Conservation (phyloP, 371 early-diverging fungal genomes). For the Lichtheimia hyalospora region DNA sequence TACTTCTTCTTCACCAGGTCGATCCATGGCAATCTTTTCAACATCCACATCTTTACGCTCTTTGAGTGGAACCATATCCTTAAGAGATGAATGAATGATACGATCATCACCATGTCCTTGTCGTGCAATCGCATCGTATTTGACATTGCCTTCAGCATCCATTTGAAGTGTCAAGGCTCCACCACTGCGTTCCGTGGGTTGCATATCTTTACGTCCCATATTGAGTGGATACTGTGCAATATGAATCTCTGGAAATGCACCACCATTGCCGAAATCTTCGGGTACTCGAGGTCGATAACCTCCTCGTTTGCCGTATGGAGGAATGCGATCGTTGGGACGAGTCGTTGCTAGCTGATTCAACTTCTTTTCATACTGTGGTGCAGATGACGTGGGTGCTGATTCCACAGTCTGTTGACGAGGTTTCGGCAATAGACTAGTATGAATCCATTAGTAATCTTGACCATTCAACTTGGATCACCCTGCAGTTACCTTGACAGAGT, state of each 20-base stretch:
- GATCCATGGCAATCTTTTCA: constrained; percentile 63
- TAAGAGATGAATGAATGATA: constrained; percentile 80
- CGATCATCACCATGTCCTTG: constrained; percentile 76
- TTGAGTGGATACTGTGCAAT: constrained; percentile 90
- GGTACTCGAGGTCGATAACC: constrained; percentile 79
- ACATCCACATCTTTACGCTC: constrained; percentile 77
- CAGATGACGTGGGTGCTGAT: constrained; percentile 19
- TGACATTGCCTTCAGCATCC: constrained; percentile 87
- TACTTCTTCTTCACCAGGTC: constrained; percentile 82
- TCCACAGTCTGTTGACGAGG: constrained; percentile 34
- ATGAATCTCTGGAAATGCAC: constrained; percentile 94
- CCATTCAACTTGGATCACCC: not conserved
- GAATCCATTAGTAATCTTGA: not conserved
- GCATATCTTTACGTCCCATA: constrained; percentile 78
- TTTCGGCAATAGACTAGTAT: constrained; percentile 43
- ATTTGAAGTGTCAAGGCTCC: constrained; percentile 86
- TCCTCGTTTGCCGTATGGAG: constrained; percentile 80
- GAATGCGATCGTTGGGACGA: constrained; percentile 48
- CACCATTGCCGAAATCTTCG: constrained; percentile 95
- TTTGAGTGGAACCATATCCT: constrained; percentile 78
- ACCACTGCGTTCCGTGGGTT: constrained; percentile 45
- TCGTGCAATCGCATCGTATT: constrained; percentile 85
- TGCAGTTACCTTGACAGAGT: constrained; percentile 29
- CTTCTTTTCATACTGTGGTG: constrained; percentile 36
- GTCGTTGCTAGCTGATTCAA: constrained; percentile 38